Evolutionary conservation across 2,329 filamentous ascomycete genomes (phyloP), one percentile per base, ranked within the genome.

Genomic region (Penicillium sp.): DNA sequence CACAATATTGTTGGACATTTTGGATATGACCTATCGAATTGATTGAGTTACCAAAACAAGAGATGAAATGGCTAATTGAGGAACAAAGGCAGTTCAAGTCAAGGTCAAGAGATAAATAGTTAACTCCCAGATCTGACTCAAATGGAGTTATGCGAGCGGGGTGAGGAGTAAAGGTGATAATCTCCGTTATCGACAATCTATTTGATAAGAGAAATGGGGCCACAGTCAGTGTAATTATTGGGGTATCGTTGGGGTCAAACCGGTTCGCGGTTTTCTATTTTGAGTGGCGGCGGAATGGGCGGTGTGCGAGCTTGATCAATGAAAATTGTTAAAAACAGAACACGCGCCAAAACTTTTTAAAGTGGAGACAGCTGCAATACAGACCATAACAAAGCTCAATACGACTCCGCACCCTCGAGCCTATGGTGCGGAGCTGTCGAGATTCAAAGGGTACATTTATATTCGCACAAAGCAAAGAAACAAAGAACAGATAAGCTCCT

Each of bases 1-100:
- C n/a, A 77, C 74, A 42, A 76, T 75, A 46, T 72, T 73, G 57
- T 75, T 73, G 21, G 69, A 58, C 74, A 76, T 76, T 44, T 29
- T 39, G 21, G n/a, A 46, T 16, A 48, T 58, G 33, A 14, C 26
- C 21, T 48, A n/a, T 45, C 50, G 11, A 37, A 16, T 29, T 26
- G 42, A 9, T n/a, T n/a, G n/a, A 19, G 16, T 8, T 6, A 27
- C 16, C 21, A 21, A 10, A 27, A 39, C 8, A 37, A 25, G 14
- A 25, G n/a, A 35, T 11, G 19, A 37, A 21, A n/a, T 14, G 31
- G 31, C 1, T 14, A 16, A 33, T 14, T 2, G 31, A 16, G 2
- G 4, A 26, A 10, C 25, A 21, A 47, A 47, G 27, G n/a, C 19
- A 39, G 3, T 16, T n/a, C 8, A 19, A 10, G n/a, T n/a, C 16